Evolutionary conservation across 2,329 filamentous ascomycete species (phyloP).

Genomic region (Orbilia oligospora): DNA sequence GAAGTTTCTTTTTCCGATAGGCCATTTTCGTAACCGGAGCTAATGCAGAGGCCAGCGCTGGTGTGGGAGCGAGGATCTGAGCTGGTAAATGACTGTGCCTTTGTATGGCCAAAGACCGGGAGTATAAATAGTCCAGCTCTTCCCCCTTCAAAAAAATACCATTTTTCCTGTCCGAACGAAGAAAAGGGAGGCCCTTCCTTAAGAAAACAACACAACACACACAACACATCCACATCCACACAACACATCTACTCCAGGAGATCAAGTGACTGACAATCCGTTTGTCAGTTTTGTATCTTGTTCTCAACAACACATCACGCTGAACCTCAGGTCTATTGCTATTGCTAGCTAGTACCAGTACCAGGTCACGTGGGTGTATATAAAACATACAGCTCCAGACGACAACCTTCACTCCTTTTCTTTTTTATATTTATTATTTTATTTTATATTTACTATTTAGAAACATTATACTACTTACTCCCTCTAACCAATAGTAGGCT

Average conservation of each 20-base stretch:
- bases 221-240: constrained; percentile 23
- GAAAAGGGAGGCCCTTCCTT: constrained; percentile 46
- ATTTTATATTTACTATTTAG: constrained; percentile 31
- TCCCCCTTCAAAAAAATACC: constrained; percentile 60
- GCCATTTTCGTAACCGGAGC: constrained; percentile 43
- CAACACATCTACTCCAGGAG: not conserved
- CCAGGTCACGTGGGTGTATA: constrained; percentile 32
- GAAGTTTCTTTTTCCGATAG: constrained; percentile 40
- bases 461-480: not conserved
- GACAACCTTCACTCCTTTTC: constrained; percentile 10
- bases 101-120: constrained; percentile 48
- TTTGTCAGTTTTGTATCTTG: constrained; percentile 34
- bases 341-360: too few relatives aligned
- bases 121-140: constrained; percentile 58
- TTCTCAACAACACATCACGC: constrained; percentile 26
- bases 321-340: constrained; percentile 29
- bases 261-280: constrained; percentile 31
- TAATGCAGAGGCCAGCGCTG: constrained; percentile 25
- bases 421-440: constrained; percentile 22
- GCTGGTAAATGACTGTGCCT: constrained; percentile 45
- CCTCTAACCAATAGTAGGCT: constrained; percentile 6
- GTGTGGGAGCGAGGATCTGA: constrained; percentile 54
- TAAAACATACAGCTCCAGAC: not conserved
- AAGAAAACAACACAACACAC: constrained; percentile 41
- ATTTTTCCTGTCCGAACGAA: constrained; percentile 56